Evolutionary conservation across 2,329 filamentous ascomycete genomes (phyloP), one percentile per base, ranked within the genome.

Genomic region (Zymoseptoria brevis): DNA sequence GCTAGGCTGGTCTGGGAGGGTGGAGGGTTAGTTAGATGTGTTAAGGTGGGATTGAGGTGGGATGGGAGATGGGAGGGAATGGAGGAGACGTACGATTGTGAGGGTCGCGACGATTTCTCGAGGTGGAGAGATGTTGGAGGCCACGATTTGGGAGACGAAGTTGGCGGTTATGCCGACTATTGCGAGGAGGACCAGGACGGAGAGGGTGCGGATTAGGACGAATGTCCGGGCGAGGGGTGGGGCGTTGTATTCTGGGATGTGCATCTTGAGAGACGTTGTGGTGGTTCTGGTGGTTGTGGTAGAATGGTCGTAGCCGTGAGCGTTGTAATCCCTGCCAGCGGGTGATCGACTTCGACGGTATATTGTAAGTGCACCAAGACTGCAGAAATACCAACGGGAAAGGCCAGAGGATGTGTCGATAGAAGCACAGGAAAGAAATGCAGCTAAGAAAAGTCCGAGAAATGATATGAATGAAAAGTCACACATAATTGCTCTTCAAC

Each of bases 151-250:
- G 22, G 85, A 81, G 68, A 96, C 86, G 75, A 96, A 95, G 74
- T 92, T 90, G 69, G 87, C 84, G 0, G 85, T 85, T 73, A 96
- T 83, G 52, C 90, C 90, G 64, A 96, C 87, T 65, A 94, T 85
- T 60, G 86, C 79, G 59, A 94, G 79, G 70, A 96, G 86, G 24
- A 83, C 84, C 63, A 88, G 75, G 60, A 84, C 80, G 72, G 95
- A 86, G 66, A 92, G 80, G 59, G 81, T 80, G 53, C 92, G 87
- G 66, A 87, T 83, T 65, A 85, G 78, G 60, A 89, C 85, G 77
- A 95, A 96, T 66, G 87, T 88, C 67, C 87, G 84, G 73, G 88
- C 90, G 66, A 94, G 77, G 55, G 78, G 78, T 60, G 75, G 74
- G 72, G 87, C 87, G 68, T 89, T 87, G 73, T 85, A 87, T 77